Conservation (phyloP, 768 basidiomycete genomes). For the Mycena crocata region DNA sequence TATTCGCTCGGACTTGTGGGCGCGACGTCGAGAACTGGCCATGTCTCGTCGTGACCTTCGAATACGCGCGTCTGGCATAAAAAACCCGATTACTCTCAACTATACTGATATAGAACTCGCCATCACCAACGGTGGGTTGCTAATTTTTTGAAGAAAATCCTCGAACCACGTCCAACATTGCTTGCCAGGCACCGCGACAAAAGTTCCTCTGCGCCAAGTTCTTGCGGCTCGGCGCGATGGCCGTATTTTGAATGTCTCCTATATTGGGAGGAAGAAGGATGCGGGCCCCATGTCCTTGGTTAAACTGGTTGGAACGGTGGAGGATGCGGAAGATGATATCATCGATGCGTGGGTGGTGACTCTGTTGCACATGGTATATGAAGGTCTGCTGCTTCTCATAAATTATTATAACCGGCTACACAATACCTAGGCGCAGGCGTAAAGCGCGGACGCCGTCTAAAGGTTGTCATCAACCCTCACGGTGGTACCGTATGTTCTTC, state of each 20-base stretch:
- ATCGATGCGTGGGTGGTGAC: conserved; percentile 65
- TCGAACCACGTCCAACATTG: not conserved
- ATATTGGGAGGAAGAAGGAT: conserved; percentile 59
- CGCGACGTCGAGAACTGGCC: too few species aligned
- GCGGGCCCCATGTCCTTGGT: conserved; percentile 53
- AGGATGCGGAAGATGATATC: conserved; percentile 45
- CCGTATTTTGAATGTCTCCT: conserved; percentile 59
- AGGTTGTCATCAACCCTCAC: conserved; percentile 82
- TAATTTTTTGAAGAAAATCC: not conserved
- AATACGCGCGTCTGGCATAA: conserved; percentile 27
- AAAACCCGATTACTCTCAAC: conserved; percentile 28
- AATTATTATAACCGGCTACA: not conserved
- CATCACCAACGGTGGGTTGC: conserved; percentile 19
- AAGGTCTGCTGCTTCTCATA: conserved; percentile 54
- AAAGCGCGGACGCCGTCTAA: conserved; percentile 66
- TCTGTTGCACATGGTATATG: conserved; percentile 70
- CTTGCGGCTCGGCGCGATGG: conserved; percentile 58
- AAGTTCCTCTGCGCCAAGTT: conserved; percentile 62
- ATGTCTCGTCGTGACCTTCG: conserved; percentile 22
- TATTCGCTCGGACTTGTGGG: too few species aligned
- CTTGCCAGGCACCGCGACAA: conserved; percentile 19
- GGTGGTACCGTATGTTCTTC: conserved; percentile 74
- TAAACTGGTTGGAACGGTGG: conserved; percentile 56
- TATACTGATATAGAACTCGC: conserved; percentile 32
- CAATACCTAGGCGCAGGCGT: conserved; percentile 53